These are phyloP conservation scores for Pseudonitzschia multiseries DNA, from an alignment of 108 stramenopile species.

Conservation along the genomic window DNA sequence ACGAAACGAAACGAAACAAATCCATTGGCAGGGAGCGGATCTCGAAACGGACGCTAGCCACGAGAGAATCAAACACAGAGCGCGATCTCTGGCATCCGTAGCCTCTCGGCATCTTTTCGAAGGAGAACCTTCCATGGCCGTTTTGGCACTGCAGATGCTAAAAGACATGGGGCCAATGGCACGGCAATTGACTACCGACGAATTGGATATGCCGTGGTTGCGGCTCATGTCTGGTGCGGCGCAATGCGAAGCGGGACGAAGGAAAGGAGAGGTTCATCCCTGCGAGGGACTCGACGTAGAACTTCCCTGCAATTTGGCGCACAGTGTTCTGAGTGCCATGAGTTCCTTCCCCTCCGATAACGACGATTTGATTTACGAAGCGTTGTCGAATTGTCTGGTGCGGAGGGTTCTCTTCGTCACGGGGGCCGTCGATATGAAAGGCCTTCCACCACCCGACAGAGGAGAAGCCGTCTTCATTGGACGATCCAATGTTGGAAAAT, in stretches of 20 bases:
- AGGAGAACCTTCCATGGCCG: conserved; percentile 55
- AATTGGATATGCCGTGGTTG: conserved; percentile 69
- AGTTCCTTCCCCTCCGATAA: conserved; percentile 79
- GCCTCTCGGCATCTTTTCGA: conserved; percentile 82
- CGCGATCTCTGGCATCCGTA: conserved; percentile 69
- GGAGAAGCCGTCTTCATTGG: conserved; percentile 93
- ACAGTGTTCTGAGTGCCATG: conserved; percentile 79
- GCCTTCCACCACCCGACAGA: conserved; percentile 77
- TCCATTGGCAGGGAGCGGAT: conserved; percentile 25
- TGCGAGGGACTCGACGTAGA: conserved; percentile 34
- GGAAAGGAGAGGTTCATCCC: conserved; percentile 41
- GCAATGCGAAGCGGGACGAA: conserved; percentile 63
- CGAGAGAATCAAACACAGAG: conserved; percentile 60
- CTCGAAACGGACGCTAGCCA: conserved; percentile 30
- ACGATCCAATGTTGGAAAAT: conserved; percentile 92
- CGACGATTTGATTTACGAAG: conserved; percentile 82
- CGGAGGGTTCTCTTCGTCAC: conserved; percentile 80
- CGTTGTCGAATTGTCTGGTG: conserved; percentile 80
- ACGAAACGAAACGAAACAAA: no score
- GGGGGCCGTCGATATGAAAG: conserved; percentile 85
- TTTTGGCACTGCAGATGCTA: conserved; percentile 59
- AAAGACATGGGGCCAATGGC: conserved; percentile 62
- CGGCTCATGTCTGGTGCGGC: conserved; percentile 80
- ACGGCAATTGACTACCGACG: conserved; percentile 40
- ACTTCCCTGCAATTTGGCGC: conserved; percentile 72